phyloP scores from a whole-genome alignment of 2,329 filamentous ascomycete species.

The Lojkania enalia region DNA sequence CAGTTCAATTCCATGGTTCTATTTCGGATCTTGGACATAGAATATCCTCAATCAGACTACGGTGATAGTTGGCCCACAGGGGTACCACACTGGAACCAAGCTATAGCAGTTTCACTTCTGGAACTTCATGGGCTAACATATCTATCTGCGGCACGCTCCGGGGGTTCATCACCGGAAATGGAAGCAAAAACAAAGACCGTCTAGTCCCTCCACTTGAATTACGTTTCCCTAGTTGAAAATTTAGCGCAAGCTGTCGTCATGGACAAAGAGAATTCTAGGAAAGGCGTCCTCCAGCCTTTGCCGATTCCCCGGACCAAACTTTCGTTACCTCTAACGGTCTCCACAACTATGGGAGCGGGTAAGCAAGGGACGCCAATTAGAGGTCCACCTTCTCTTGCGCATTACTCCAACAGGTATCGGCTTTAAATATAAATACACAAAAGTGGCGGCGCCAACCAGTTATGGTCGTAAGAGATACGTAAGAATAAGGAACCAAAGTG shows the following conservation, averaged over 20 bases:
- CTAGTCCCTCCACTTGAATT: neutral
- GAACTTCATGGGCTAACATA: too few relatives aligned
- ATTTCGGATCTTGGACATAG: too few relatives aligned
- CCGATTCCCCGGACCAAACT: slow-evolving; percentile 24
- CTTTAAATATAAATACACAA: slow-evolving; percentile 6
- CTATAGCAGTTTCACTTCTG: too few relatives aligned
- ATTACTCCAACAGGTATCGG: slow-evolving; percentile 20
- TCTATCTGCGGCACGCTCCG: too few relatives aligned
- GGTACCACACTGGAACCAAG: too few relatives aligned
- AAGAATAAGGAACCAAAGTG: slow-evolving; percentile 24
- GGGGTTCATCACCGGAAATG: neutral
- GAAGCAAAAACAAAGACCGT: neutral
- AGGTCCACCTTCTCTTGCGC: slow-evolving; percentile 4
- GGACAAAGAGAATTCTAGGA: slow-evolving; percentile 8
- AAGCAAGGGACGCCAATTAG: slow-evolving; percentile 26
- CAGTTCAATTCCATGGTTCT: too few relatives aligned
- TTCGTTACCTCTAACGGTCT: slow-evolving; percentile 5
- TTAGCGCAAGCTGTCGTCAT: slow-evolving; percentile 22
- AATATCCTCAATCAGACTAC: too few relatives aligned
- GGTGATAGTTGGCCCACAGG: too few relatives aligned
- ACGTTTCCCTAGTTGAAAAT: neutral
- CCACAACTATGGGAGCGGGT: slow-evolving; percentile 16
- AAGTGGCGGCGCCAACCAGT: slow-evolving; percentile 30
- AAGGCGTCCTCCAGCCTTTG: neutral
- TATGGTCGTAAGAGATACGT: slow-evolving; percentile 23